These are phyloP conservation scores for Acacia confusa DNA, from an alignment of 306 rosid genomes.

Conservation along the genomic window DNA sequence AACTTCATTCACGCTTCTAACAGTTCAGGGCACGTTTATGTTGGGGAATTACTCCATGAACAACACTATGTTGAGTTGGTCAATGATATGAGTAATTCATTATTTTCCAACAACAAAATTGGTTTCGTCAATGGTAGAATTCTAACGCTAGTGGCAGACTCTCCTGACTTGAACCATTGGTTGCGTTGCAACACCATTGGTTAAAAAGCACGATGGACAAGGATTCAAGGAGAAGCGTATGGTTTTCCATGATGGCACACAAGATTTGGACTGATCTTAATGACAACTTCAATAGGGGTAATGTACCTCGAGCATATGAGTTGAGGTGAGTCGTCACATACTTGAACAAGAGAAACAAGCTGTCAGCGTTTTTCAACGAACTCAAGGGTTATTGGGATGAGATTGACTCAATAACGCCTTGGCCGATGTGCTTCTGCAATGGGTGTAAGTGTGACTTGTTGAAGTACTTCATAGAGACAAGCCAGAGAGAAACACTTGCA, in stretches of 20 bases:
- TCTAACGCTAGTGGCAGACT: fast-evolving
- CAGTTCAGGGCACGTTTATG: neutral
- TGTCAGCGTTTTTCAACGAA: neutral
- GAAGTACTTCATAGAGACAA: too few species aligned
- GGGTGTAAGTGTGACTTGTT: neutral
- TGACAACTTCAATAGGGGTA: neutral
- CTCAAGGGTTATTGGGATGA: neutral
- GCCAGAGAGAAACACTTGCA: neutral
- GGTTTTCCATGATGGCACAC: neutral
- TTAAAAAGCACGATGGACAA: neutral
- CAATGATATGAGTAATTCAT: neutral
- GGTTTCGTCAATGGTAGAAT: neutral
- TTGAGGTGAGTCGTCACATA: neutral
- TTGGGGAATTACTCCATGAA: neutral
- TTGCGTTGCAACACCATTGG: neutral
- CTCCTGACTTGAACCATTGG: neutral
- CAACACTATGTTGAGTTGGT: neutral
- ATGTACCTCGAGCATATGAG: neutral
- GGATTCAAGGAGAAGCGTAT: neutral
- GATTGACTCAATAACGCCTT: neutral
- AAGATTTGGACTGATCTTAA: neutral
- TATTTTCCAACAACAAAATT: too few species aligned
- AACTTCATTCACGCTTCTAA: neutral
- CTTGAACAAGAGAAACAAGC: neutral
- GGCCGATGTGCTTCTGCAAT: neutral